Base-by-base conservation (phyloP, 306 rosid species). In the Vachellia pachyceras region DNA sequence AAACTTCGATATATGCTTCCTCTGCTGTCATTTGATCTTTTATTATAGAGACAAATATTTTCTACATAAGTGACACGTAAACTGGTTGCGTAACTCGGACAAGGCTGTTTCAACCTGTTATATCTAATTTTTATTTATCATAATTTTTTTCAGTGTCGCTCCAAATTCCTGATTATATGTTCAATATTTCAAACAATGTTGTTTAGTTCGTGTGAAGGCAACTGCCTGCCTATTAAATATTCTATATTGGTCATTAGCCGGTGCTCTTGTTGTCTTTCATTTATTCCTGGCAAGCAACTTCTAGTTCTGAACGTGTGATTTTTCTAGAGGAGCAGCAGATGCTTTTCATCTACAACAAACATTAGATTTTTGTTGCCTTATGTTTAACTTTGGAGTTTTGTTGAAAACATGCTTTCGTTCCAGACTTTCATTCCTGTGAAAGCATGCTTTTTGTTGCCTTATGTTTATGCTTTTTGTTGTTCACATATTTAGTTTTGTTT, bases 311-410 rank as follows among this genome's bases (percentile, higher is more conserved):
- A 71, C 61, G 23, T 29, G 50, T 55, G 75, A 63, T 75, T 79
- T 78, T 41, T 79, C 46, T 75, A 71, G 80, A 79, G 70, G 69
- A 73, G 76, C 67, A 64, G 60, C 33, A 75, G 61, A 61, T 72
- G 69, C 45, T 52, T 39, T 71, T 61, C 37, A 72, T 75, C 65
- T 79, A 25, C 60, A 61, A 23, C 79, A 54, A 37, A 70, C 73
- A 25, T 69, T 75, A 46, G 79, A 79, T 44, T 80, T n/a, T n/a
- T n/a, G n/a, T n/a, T n/a, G n/a, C n/a, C n/a, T n/a, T n/a, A n/a
- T n/a, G n/a, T n/a, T n/a, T n/a, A n/a, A n/a, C n/a, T n/a, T n/a
- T n/a, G n/a, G n/a, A n/a, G n/a, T n/a, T n/a, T n/a, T n/a, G n/a
- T n/a, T n/a, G n/a, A n/a, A n/a, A n/a, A n/a, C n/a, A n/a, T n/a